phyloP scores from a whole-genome alignment of 2,329 filamentous ascomycete species.

The Myriosclerotinia duriaeana region DNA sequence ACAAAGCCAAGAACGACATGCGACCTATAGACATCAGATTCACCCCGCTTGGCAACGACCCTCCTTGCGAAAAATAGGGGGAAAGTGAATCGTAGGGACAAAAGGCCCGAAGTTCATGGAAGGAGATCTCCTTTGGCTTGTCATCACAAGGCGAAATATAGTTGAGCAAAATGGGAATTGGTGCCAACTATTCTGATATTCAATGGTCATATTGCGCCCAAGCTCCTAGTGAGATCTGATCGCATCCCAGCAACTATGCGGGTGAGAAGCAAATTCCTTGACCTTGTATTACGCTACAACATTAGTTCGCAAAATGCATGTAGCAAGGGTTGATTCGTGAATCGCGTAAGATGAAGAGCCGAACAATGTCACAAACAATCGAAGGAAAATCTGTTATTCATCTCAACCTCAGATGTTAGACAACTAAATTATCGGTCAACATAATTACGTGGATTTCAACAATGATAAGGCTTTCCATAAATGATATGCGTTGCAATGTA shows the following conservation, averaged over 20 bases:
- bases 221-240: constrained; percentile 17
- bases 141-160: constrained; percentile 18
- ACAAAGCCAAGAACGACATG: not conserved
- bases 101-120: constrained; percentile 17
- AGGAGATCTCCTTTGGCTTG: constrained; percentile 7
- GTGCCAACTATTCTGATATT: constrained; percentile 5
- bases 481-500: not conserved
- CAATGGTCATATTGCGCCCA: constrained; percentile 12
- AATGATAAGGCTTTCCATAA: constrained; percentile 12
- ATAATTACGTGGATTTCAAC: not conserved
- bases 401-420: not conserved
- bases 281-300: constrained; percentile 14
- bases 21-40: not conserved
- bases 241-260: constrained; percentile 15
- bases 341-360: not conserved
- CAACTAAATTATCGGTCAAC: not conserved
- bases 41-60: not conserved
- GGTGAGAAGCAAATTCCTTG: constrained; percentile 16
- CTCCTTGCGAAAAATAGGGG: not conserved
- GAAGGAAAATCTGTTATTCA: not conserved
- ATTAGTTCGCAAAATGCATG: constrained; percentile 3
- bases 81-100: not conserved
- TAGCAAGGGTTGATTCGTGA: constrained; percentile 15
- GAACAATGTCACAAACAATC: constrained; percentile 10
- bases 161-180: not conserved